Conservation (phyloP, 305 asterid genomes). For the Fraxinus baroniana region DNA sequence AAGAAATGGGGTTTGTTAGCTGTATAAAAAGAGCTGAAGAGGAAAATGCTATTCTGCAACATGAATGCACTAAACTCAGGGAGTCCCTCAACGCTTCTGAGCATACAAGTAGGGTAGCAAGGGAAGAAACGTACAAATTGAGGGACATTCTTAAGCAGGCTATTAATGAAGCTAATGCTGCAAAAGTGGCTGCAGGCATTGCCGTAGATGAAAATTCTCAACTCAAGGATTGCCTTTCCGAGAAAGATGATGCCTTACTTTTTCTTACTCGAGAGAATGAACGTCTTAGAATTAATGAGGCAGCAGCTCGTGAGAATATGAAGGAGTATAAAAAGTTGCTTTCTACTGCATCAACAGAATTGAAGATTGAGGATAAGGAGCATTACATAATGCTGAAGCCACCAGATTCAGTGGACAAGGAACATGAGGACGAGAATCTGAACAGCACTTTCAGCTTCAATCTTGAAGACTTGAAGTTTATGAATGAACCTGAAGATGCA, state of each 20-base stretch:
- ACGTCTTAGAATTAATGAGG: slow-evolving; percentile 58
- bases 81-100: slow-evolving; percentile 59
- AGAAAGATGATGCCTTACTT: slow-evolving; percentile 68
- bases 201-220: slow-evolving; percentile 83
- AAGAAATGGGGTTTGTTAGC: slow-evolving; percentile 71
- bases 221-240: slow-evolving; percentile 59
- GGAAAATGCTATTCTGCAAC: slow-evolving; percentile 48
- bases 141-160: slow-evolving; percentile 86
- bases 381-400: slow-evolving; percentile 25
- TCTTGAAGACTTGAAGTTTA: slow-evolving; percentile 48
- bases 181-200: slow-evolving; percentile 77
- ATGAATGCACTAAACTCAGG: slow-evolving; percentile 35
- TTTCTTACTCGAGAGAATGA: slow-evolving; percentile 62
- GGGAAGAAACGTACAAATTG: slow-evolving; percentile 65
- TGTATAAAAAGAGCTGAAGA: slow-evolving; percentile 81
- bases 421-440: slow-evolving; percentile 10
- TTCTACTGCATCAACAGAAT: slow-evolving; percentile 42
- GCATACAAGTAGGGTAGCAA: slow-evolving; percentile 40
- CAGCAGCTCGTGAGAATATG: slow-evolving; percentile 58
- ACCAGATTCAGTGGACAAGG: slow-evolving; percentile 15
- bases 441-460: slow-evolving; percentile 45
- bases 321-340: slow-evolving; percentile 65
- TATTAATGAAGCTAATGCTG: slow-evolving; percentile 73
- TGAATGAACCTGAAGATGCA: slow-evolving; percentile 35
- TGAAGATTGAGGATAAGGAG: slow-evolving; percentile 38